Evolutionary conservation across 1,284 basidiomycete genomes (phyloP).

Genomic region (Erythrobasidium hasegawianum): DNA sequence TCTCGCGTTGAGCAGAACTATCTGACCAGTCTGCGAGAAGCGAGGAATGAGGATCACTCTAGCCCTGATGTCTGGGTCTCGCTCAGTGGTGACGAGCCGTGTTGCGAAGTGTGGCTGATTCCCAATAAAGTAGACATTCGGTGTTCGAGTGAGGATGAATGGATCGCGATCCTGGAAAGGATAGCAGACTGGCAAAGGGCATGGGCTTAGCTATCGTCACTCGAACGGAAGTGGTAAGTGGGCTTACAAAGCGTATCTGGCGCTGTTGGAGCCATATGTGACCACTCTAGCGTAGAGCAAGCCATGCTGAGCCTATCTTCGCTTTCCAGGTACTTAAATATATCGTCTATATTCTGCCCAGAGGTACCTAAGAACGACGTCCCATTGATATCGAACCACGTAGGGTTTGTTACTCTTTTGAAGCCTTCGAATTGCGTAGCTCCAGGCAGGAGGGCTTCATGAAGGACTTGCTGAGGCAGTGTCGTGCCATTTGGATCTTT

Average conservation of each 20-base stretch:
- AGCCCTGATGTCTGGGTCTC: conserved; percentile 49
- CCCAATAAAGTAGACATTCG: conserved; percentile 87
- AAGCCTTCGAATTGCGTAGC: conserved; percentile 63
- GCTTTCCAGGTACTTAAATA: conserved; percentile 76
- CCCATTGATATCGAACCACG: conserved; percentile 64
- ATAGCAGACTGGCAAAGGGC: conserved; percentile 68
- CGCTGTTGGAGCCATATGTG: conserved; percentile 94
- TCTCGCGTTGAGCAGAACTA: conserved; percentile 62
- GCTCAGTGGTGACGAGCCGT: conserved; percentile 57
- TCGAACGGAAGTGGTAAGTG: not conserved
- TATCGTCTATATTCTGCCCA: conserved; percentile 90
- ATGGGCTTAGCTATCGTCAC: not conserved
- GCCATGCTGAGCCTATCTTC: conserved; percentile 67
- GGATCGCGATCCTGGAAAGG: conserved; percentile 86
- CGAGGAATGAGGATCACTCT: conserved; percentile 78
- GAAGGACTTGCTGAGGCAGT: conserved; percentile 89
- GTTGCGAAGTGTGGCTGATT: conserved; percentile 83
- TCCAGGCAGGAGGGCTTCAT: conserved; percentile 81
- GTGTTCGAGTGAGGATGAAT: conserved; percentile 77
- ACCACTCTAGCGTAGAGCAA: conserved; percentile 78
- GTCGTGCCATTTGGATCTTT: conserved; percentile 62
- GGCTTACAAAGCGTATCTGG: conserved; percentile 83
- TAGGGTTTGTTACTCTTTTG: conserved; percentile 80
- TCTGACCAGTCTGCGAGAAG: conserved; percentile 63
- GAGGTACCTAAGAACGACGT: conserved; percentile 72